phyloP scores from a whole-genome alignment of 2,329 filamentous ascomycete genomes.

The Trichoderma polysporum region DNA sequence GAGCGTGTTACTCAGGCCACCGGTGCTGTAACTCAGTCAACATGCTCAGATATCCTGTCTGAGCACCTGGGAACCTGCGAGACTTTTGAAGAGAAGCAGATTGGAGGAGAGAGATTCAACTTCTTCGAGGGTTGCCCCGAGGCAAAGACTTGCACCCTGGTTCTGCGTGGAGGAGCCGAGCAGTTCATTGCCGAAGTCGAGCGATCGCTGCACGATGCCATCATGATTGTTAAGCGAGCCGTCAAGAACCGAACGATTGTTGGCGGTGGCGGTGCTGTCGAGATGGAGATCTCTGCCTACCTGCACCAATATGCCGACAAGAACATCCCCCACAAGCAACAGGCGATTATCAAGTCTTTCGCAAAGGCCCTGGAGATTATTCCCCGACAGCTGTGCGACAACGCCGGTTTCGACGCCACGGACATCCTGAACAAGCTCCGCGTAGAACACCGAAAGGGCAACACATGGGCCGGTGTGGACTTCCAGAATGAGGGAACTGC shows the following conservation, averaged over 20 bases:
- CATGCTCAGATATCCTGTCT: slow-evolving; percentile 88
- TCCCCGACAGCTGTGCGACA: slow-evolving; percentile 95
- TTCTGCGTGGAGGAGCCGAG: slow-evolving; percentile 93
- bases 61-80: slow-evolving; percentile 91
- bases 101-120: slow-evolving; percentile 96
- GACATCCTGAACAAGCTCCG: slow-evolving; percentile 96
- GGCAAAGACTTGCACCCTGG: slow-evolving; percentile 94
- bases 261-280: slow-evolving; percentile 86
- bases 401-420: slow-evolving; percentile 96
- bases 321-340: slow-evolving; percentile 92
- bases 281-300: slow-evolving; percentile 97
- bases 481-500: slow-evolving; percentile 88
- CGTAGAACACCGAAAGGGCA: slow-evolving; percentile 92
- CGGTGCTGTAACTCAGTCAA: slow-evolving; percentile 88
- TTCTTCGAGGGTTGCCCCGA: slow-evolving; percentile 95
- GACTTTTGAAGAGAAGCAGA: slow-evolving; percentile 90
- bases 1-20: slow-evolving; percentile 95
- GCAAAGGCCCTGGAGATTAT: slow-evolving; percentile 97
- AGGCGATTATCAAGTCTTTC: slow-evolving; percentile 95
- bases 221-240: slow-evolving; percentile 99
- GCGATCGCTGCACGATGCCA: slow-evolving; percentile 94
- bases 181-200: slow-evolving; percentile 99
- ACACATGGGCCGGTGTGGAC: slow-evolving; percentile 93
- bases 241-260: slow-evolving; percentile 95
- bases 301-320: slow-evolving; percentile 90